Base-by-base conservation (phyloP, 2,329 filamentous ascomycete genomes). In the Waltergamsia citrina region DNA sequence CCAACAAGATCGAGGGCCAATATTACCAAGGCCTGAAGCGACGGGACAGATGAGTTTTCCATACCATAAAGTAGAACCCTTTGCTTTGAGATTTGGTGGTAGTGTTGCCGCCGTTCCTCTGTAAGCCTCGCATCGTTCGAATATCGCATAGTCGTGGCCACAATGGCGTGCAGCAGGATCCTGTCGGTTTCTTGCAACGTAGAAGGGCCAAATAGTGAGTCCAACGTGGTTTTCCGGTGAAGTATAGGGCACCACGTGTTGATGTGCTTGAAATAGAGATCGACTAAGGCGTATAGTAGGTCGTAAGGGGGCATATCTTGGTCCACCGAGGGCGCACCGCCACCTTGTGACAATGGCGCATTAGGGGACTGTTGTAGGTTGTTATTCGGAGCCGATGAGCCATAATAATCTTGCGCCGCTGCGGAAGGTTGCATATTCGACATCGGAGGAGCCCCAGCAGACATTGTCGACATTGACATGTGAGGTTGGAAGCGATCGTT, bases 241-340 rank as follows among this genome's bases (percentile, higher is more conserved):
- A 94, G 64, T 17, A 94, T 92, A 0, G 88, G 87, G 51, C 86
- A 94, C 81, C 82, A 87, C 0, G 80, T 81, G 48, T 86, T 85
- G 51, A 86, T 74, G 47, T 86, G 78, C 41, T 85, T 83, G 48
- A 87, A 87, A 51, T 85, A 87, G 1, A 86, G 65, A 45, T 86
- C 81, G 6, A 81, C 80, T 9, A 87, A 57, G 3, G 77, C 70
- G 46, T 85, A 86, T 1, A 86, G 59, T 6, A 86, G 59, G 48
- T 85, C 81, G 45, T 85, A 85, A 2, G 81, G 81, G 2, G 82
- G 82, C 19, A 87, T 68, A 37, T 83, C 80, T 33, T 78, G 70
- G 44, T 84, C 78, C 3, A 48, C 37, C 1, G 44, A 41, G 16
- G 47, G 36, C 15, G 45, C 34, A n/a, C 35, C 41, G 6, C 46